These are phyloP conservation scores for Yamadazyma songkhlaensis DNA, from an alignment of 1,139 yeast species.

Conservation along the genomic window DNA sequence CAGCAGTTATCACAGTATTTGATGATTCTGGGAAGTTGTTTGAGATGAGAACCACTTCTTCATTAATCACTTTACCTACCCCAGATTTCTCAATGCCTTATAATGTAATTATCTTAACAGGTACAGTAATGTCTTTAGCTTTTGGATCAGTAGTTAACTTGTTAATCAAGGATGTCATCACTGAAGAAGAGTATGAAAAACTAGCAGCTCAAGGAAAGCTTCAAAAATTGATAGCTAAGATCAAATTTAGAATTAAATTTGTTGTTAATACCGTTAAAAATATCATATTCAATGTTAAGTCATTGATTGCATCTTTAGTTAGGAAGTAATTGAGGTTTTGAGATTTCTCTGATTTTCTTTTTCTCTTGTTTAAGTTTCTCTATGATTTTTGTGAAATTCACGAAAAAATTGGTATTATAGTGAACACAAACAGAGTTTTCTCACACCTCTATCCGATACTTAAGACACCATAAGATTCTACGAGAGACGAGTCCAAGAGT, in stretches of 20 bases:
- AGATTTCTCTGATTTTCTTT: not conserved
- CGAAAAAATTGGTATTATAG: no score
- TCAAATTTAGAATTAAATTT: not conserved
- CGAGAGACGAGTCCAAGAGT: no score
- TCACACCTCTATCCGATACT: no score
- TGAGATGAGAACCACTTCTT: constrained; percentile 76
- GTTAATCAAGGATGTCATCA: constrained; percentile 68
- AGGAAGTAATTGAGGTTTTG: not conserved
- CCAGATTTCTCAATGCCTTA: constrained; percentile 99
- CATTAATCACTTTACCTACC: constrained; percentile 83
- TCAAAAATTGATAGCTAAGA: not conserved
- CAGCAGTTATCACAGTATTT: constrained; percentile 70
- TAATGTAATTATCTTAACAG: constrained; percentile 90
- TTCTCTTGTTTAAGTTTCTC: not conserved
- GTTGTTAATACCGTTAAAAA: not conserved
- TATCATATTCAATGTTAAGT: not conserved
- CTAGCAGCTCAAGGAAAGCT: constrained; percentile 22
- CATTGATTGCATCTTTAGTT: not conserved
- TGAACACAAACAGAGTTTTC: no score
- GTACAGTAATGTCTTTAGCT: constrained; percentile 88
- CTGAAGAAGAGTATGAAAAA: constrained; percentile 71
- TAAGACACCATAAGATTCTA: no score
- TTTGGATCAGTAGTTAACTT: constrained; percentile 87
- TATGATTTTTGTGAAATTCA: not conserved
- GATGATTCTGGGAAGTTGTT: constrained; percentile 32